phyloP scores from a whole-genome alignment of 495 filamentous ascomycete species.

The Lineolata rhizophorae region DNA sequence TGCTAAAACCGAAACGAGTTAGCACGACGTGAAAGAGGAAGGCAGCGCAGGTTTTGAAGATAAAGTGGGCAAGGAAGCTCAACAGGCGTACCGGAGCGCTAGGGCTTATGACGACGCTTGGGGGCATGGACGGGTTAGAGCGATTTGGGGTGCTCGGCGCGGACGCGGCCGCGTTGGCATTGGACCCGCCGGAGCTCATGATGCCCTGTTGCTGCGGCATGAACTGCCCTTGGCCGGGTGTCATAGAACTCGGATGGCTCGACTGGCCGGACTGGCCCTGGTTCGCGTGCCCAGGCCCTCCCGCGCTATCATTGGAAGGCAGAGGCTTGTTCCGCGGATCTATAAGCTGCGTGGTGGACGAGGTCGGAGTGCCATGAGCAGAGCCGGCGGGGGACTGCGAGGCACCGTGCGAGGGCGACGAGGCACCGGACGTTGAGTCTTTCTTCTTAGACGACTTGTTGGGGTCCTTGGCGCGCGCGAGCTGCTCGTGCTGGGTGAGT shows the following conservation, averaged over 20 bases:
- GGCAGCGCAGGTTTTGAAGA: background rate
- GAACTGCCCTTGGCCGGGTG: slow-evolving; percentile 14
- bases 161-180: slow-evolving; percentile 17
- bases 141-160: slow-evolving; percentile 42
- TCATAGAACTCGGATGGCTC: slow-evolving; percentile 19
- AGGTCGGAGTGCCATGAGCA: slow-evolving; percentile 33
- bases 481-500: slow-evolving; percentile 46
- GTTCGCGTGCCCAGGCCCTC: slow-evolving; percentile 22
- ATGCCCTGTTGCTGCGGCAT: slow-evolving; percentile 16
- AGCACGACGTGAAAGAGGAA: slow-evolving; percentile 7
- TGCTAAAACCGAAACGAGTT: slow-evolving; percentile 47
- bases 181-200: too few species aligned
- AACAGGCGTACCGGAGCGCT: slow-evolving; percentile 84
- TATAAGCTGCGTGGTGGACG: slow-evolving; percentile 70
- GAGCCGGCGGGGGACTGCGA: slow-evolving; percentile 39
- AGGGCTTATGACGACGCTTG: slow-evolving; percentile 88
- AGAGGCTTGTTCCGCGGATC: slow-evolving; percentile 69
- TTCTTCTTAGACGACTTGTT: slow-evolving; percentile 87
- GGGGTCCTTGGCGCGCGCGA: slow-evolving; percentile 82
- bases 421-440: slow-evolving; percentile 58
- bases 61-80: background rate
- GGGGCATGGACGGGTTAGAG: slow-evolving; percentile 26
- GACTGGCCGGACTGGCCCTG: slow-evolving; percentile 21
- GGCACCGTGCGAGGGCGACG: slow-evolving; percentile 41
- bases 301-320: slow-evolving; percentile 40